A percentile compares a stretch with the other conserved stretches of the same genome.
Evolutionary conservation across 768 basidiomycete genomes (phyloP).

Genomic region (Russula emetica): DNA sequence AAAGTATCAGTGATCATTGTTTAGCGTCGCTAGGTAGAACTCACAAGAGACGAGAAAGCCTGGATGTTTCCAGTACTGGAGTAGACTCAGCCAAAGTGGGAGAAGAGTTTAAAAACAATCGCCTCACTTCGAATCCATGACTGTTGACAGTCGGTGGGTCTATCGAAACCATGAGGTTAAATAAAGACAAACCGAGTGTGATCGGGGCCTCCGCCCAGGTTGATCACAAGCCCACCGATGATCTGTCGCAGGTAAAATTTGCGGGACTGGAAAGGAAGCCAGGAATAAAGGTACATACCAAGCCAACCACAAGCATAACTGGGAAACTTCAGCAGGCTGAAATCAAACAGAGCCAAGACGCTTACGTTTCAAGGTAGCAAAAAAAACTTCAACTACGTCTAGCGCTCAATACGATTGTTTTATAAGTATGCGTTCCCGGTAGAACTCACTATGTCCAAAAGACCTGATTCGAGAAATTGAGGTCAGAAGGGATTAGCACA

Average conservation of each 20-base stretch:
- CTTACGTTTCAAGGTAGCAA: slow-evolving; percentile 28
- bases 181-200: slow-evolving; percentile 20
- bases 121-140: slow-evolving; percentile 25
- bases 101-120: neutral
- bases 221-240: slow-evolving; percentile 26
- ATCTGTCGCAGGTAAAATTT: slow-evolving; percentile 9
- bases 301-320: slow-evolving; percentile 28
- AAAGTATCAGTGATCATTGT: neutral
- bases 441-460: slow-evolving; percentile 24
- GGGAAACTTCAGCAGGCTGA: slow-evolving; percentile 4
- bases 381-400: slow-evolving; percentile 22
- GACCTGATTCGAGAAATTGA: slow-evolving; percentile 6
- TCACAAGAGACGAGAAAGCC: slow-evolving; percentile 26
- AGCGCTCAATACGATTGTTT: neutral
- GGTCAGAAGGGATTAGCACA: neutral
- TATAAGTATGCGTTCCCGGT: neutral
- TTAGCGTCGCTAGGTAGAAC: neutral
- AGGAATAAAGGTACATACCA: slow-evolving; percentile 7
- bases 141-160: slow-evolving; percentile 9
- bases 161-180: neutral
- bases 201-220: slow-evolving; percentile 27
- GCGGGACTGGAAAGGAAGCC: neutral
- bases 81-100: neutral
- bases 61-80: slow-evolving; percentile 26
- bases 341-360: neutral